Evolutionary conservation across 805 yeast species (phyloP).

Genomic region (Kuraishia borneana): DNA sequence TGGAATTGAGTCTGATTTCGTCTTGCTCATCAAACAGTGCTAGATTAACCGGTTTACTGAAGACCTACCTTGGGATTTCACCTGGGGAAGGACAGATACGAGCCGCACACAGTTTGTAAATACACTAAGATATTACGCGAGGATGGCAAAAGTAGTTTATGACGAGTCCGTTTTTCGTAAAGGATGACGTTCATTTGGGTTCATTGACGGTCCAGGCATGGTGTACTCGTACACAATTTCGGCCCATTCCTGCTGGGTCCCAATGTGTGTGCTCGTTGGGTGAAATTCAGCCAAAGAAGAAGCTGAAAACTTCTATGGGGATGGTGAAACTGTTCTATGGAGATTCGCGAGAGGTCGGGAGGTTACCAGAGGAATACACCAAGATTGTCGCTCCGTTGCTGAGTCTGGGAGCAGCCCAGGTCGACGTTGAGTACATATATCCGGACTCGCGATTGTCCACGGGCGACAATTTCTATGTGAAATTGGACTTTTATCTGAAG

Average conservation of each 20-base stretch:
- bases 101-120: conserved; percentile 1
- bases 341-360: conserved; percentile 54
- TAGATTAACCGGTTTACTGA: neutral
- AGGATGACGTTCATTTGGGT: no score
- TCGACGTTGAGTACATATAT: conserved; percentile 47
- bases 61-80: neutral
- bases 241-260: conserved; percentile 9
- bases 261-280: conserved; percentile 10
- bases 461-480: conserved; percentile 70
- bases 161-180: no score
- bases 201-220: conserved; percentile 50
- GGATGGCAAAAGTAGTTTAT: no score
- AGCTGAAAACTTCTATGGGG: conserved; percentile 6
- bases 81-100: conserved; percentile 3
- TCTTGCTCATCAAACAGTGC: neutral
- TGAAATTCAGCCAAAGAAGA: conserved; percentile 13
- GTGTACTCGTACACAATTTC: conserved; percentile 55
- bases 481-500: conserved; percentile 53
- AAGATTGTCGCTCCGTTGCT: conserved; percentile 53
- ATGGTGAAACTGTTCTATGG: no score
- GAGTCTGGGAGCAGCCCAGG: conserved; percentile 38
- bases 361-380: conserved; percentile 64
- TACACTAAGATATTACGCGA: no score
- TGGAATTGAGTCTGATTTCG: neutral
- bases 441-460: conserved; percentile 42